These are phyloP conservation scores for Boletus vermiculosoides DNA, from an alignment of 768 basidiomycete species.

Conservation along the genomic window DNA sequence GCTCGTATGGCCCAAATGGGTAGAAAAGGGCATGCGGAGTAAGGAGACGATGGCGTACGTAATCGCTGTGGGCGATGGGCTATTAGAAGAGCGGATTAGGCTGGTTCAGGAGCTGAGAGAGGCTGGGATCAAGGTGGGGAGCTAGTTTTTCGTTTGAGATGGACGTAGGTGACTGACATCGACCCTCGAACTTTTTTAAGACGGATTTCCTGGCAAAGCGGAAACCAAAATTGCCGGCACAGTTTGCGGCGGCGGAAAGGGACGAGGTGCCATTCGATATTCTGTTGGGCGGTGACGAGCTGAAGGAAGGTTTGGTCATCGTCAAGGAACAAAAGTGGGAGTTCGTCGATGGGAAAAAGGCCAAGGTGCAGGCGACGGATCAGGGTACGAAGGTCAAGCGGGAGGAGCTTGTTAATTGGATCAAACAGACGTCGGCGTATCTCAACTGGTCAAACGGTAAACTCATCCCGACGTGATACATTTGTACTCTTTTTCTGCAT, in stretches of 20 bases:
- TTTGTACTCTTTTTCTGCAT: neutral
- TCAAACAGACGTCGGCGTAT: constrained; percentile 44
- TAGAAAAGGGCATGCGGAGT: constrained; percentile 71
- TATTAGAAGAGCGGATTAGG: constrained; percentile 80
- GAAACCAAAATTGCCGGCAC: constrained; percentile 84
- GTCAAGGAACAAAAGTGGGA: constrained; percentile 93
- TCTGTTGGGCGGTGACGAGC: constrained; percentile 86
- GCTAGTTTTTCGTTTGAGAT: constrained; percentile 2
- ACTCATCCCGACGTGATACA: constrained; percentile 20
- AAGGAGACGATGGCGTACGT: constrained; percentile 96
- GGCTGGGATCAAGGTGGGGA: constrained; percentile 79
- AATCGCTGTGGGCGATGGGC: constrained; percentile 85
- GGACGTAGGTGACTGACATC: neutral
- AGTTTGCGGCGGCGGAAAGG: constrained; percentile 87
- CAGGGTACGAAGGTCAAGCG: constrained; percentile 67
- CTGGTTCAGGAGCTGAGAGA: constrained; percentile 80
- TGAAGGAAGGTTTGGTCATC: constrained; percentile 77
- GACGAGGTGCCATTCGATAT: constrained; percentile 93
- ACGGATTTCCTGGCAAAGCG: constrained; percentile 90
- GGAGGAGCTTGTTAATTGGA: constrained; percentile 58
- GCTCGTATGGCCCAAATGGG: constrained; percentile 84
- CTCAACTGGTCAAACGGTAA: constrained; percentile 32
- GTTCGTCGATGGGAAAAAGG: constrained; percentile 68
- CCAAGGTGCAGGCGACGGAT: constrained; percentile 54
- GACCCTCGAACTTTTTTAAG: constrained; percentile 37